phyloP scores from a whole-genome alignment of 768 basidiomycete genomes.

The Phaeolepiota aurea region DNA sequence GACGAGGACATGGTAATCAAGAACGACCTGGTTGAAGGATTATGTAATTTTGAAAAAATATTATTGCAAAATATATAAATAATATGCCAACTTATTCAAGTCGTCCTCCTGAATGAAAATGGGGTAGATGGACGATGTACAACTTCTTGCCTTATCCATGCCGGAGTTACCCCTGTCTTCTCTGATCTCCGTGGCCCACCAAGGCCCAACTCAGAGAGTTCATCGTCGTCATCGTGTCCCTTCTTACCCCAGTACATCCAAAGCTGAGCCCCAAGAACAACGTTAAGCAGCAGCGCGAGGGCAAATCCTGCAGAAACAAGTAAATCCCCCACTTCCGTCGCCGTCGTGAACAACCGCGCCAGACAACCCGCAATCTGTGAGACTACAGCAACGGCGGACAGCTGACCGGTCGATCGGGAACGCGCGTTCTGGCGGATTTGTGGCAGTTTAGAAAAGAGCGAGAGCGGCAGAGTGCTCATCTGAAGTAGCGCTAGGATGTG shows the following conservation, averaged over 20 bases:
- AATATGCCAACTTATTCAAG: too few species aligned
- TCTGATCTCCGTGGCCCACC: too few species aligned
- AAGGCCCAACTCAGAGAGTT: neutral
- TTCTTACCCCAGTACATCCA: constrained; percentile 76
- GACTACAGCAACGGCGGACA: constrained; percentile 87
- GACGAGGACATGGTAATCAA: too few species aligned
- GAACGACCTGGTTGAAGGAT: too few species aligned
- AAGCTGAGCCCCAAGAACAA: constrained; percentile 79
- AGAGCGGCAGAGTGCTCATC: constrained; percentile 81
- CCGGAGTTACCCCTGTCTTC: too few species aligned
- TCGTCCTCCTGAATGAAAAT: too few species aligned
- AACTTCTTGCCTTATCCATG: too few species aligned
- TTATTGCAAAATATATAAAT: too few species aligned
- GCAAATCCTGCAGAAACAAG: constrained; percentile 80
- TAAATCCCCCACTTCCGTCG: constrained; percentile 78
- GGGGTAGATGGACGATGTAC: too few species aligned
- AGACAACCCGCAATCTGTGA: constrained; percentile 85
- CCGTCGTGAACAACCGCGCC: constrained; percentile 89
- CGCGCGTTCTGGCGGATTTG: constrained; percentile 83
- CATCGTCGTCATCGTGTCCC: neutral
- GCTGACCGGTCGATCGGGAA: constrained; percentile 79
- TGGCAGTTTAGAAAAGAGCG: constrained; percentile 88
- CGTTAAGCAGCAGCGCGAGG: constrained; percentile 74
- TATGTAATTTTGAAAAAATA: too few species aligned
- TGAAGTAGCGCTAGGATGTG: constrained; percentile 62